Base-by-base conservation (phyloP, 2,329 filamentous ascomycete genomes). In the Nemania sp. region DNA sequence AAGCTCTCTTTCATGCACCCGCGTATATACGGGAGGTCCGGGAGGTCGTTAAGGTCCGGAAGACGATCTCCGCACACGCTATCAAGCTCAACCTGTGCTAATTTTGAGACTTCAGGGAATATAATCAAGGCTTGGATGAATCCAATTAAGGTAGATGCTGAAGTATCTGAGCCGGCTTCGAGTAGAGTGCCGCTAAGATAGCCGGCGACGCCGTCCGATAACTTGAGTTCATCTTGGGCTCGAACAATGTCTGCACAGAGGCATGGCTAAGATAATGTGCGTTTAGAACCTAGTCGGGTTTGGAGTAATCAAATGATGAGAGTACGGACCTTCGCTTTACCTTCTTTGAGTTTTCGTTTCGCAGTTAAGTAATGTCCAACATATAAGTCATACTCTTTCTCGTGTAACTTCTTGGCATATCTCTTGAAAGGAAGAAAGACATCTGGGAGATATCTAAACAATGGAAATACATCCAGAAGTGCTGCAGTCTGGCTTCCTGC, bases 401-500 rank as follows among this genome's bases (percentile, higher is more conserved):
- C 66, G 62, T 87, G 84, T 0, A 85, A 70, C 20, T 79, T 72
- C 61, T 79, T 82, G 0, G 82, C 83, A 27, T 82, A 77, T 27
- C 71, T 74, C 24, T 78, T 77, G 24, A 77, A 71, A 0, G 84
- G 82, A 15, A 82, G 67, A 32, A 82, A 27, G 18, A 77, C 79
- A 10, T 84, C 81, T 0, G 85, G 85, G 2, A 88, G 76, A 2
- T 69, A 65, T 20, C 82, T 78, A 1, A 87, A 70, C 0, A 82
- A 60, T 0, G 85, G 85, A 62, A 81, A 86, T 18, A 82, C 75
- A 66, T 87, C 84, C 3, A 85, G 73, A 1, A 86, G 65, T 0
- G 80, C 80, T 0, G 84, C 82, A 0, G 77, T 77, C 47, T 70
- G 59, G 2, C 69, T 72, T 11, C 66, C 68, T 29, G 66, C 38